Evolutionary conservation across 495 filamentous ascomycete species (phyloP), one percentile per base, ranked within the genome.

Genomic region (Pyronema omphalodes): DNA sequence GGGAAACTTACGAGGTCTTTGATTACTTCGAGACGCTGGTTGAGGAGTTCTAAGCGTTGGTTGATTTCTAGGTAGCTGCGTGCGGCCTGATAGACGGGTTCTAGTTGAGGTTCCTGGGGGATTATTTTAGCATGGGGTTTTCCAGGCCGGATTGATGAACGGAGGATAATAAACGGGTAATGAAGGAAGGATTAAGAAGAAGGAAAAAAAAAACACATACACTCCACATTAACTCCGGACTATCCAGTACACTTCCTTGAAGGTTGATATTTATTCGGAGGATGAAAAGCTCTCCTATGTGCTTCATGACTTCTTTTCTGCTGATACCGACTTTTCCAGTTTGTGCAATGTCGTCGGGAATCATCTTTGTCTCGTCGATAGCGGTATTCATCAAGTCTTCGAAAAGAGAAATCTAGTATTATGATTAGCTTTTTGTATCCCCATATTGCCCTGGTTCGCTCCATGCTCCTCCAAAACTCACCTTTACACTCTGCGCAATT

Each of bases 261-360:
- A 98, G 74, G 70, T 98, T 93, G 62, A 98, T 94, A 63, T 89
- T 94, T 71, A 98, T 96, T 29, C 89, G 76, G 9, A 98, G 69
- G 61, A 98, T 96, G 68, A 98, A 98, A 9, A 98, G 77, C 68
- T 98, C 85, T 66, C 91, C 91, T 54, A 98, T 93, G 65, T 95
- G 87, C 85, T 94, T 94, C 71, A 94, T 94, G 74, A 95, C 94
- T 64, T 96, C 76, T 29, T 75, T 72, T 9, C 88, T 77, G 29
- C 77, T 82, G 45, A 98, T 78, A 37, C 82, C 78, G 59, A 96
- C 84, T 62, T 86, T 89, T 55, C 91, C 91, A 0, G 89, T 94
- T 57, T 82, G 67, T 0, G 93, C 91, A 52, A 98, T 89, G 64
- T 89, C 84, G 11, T 81, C 78, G 0, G 91, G 91, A 8, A 96